Conservation (phyloP, 2,329 filamentous ascomycete genomes). For the Fusarium sp. region DNA sequence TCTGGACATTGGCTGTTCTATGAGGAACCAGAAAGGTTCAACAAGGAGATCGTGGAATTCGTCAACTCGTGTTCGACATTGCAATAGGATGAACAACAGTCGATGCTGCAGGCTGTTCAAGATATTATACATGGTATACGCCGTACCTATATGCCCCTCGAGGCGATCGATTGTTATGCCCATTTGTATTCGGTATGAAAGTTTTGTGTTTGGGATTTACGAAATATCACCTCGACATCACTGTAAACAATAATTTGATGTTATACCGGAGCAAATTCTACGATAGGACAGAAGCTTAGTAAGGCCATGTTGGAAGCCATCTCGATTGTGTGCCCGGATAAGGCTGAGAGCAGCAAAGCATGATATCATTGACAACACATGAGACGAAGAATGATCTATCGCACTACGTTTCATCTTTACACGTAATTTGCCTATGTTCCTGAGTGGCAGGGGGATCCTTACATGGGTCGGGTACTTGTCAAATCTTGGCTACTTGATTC, state of each 20-base stretch:
- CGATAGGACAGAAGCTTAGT: background rate
- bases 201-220: background rate
- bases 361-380: slow-evolving; percentile 30
- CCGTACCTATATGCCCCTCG: background rate
- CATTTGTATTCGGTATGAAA: background rate
- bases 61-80: slow-evolving; percentile 25
- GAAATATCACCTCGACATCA: background rate
- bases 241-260: background rate
- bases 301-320: background rate
- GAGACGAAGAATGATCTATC: slow-evolving; percentile 30
- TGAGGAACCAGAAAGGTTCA: slow-evolving; percentile 46
- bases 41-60: slow-evolving; percentile 44
- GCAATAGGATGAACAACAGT: background rate
- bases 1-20: slow-evolving; percentile 48
- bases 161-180: background rate
- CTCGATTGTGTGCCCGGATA: background rate
- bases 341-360: slow-evolving; percentile 13
- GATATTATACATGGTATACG: background rate
- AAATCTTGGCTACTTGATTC: slow-evolving; percentile 20
- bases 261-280: background rate
- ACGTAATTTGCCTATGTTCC: background rate
- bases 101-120: background rate
- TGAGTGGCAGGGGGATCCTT: slow-evolving; percentile 26
- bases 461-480: slow-evolving; percentile 22
- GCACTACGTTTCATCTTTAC: slow-evolving; percentile 30